Conservation (phyloP, 2,329 filamentous ascomycete species). For the Aspergillus glaucus region DNA sequence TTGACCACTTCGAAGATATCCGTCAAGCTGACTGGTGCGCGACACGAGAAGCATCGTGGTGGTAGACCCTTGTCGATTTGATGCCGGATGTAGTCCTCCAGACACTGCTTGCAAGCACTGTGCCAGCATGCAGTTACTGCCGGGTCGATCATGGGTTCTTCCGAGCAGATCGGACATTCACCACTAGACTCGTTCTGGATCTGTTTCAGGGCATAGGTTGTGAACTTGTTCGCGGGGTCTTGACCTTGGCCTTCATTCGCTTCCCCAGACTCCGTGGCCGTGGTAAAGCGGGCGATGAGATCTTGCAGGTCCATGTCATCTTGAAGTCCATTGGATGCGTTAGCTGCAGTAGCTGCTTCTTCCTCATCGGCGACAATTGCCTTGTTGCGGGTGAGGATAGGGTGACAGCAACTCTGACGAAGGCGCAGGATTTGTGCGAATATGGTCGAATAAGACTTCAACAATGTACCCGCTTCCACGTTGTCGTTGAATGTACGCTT, state of each 20-base stretch:
- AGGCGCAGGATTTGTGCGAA: slow-evolving; percentile 93
- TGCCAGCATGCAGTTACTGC: slow-evolving; percentile 97
- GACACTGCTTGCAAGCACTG: slow-evolving; percentile 87
- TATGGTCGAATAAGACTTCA: slow-evolving; percentile 95
- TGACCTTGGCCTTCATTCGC: slow-evolving; percentile 27
- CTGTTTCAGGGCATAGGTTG: slow-evolving; percentile 78
- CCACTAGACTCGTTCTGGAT: slow-evolving; percentile 83
- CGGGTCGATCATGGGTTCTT: slow-evolving; percentile 93
- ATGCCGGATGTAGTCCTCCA: slow-evolving; percentile 85
- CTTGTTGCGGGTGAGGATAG: slow-evolving; percentile 78
- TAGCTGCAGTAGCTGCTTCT: slow-evolving; percentile 68
- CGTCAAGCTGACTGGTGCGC: slow-evolving; percentile 70
- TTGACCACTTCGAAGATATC: slow-evolving; percentile 91
- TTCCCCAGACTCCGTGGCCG: slow-evolving; percentile 55
- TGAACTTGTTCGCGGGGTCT: slow-evolving; percentile 65
- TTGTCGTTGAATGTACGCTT: slow-evolving; percentile 81
- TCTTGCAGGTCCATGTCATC: slow-evolving; percentile 95
- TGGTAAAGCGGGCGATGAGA: slow-evolving; percentile 77
- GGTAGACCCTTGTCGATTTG: slow-evolving; percentile 69
- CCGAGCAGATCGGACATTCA: slow-evolving; percentile 90
- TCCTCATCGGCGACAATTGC: slow-evolving; percentile 81
- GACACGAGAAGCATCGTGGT: slow-evolving; percentile 85
- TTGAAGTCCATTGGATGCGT: slow-evolving; percentile 71
- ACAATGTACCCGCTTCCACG: slow-evolving; percentile 80
- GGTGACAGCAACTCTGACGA: slow-evolving; percentile 91